phyloP scores from a whole-genome alignment of 345 rosid species.

The Bruguiera parviflora region DNA sequence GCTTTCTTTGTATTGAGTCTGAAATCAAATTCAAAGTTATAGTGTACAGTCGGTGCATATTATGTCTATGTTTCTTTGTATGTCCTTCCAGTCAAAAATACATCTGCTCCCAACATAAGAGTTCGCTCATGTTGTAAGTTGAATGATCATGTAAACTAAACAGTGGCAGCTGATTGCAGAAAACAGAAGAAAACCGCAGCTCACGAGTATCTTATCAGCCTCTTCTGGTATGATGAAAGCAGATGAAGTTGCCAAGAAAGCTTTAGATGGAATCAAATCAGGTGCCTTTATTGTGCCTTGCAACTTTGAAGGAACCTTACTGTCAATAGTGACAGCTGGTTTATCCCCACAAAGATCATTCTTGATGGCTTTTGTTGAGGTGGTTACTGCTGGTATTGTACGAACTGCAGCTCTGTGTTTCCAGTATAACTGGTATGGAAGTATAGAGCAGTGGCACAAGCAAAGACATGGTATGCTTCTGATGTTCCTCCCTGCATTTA shows the following conservation, averaged over 20 bases:
- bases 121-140: not conserved
- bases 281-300: constrained; percentile 67
- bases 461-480: constrained; percentile 27
- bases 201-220: constrained; percentile 53
- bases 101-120: not conserved
- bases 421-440: constrained; percentile 74
- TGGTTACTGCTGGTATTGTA: constrained; percentile 47
- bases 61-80: not conserved
- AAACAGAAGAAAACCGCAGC: constrained; percentile 54
- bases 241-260: constrained; percentile 67
- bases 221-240: constrained; percentile 70
- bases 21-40: too few species aligned
- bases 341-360: constrained; percentile 72
- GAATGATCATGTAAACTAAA: not conserved
- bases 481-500: constrained; percentile 25
- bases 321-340: constrained; percentile 66
- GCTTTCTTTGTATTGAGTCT: too few species aligned
- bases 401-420: constrained; percentile 53
- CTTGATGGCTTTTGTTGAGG: constrained; percentile 74
- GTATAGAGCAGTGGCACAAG: constrained; percentile 34
- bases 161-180: constrained; percentile 39
- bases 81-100: not conserved
- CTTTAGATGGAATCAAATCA: constrained; percentile 63
- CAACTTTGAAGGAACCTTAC: constrained; percentile 61
- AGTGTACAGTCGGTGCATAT: too few species aligned